Base-by-base conservation (phyloP, 139 green algal genomes). In the Zygnema cylindricum region DNA sequence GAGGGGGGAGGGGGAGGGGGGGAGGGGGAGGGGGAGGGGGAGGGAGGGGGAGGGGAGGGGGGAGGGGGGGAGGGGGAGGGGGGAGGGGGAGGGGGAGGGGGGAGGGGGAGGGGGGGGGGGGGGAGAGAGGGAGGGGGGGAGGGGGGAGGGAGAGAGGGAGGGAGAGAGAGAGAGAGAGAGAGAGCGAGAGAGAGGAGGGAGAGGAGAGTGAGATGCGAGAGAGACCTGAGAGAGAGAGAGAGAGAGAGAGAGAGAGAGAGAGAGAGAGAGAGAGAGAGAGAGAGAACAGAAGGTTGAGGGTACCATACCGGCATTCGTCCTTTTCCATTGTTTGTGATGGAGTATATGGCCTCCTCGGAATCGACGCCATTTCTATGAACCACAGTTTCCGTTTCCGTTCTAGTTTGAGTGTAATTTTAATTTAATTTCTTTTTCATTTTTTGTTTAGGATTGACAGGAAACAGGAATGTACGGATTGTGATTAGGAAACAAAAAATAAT, bases 221-320 rank as follows among this genome's bases (percentile, higher is more conserved):
- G n/a, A n/a, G n/a, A n/a, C n/a, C n/a, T n/a, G n/a, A n/a, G n/a
- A n/a, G n/a, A n/a, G 25, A 82, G 43, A 49, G 75, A 49, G 43
- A 2, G 1, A 49, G 11, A n/a, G 2, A n/a, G 75, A n/a, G 1
- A 49, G 2, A 16, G 30, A 49, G 11, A n/a, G 1, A 40, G 30
- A 25, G 11, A 40, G 11, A 36, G 49, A 69, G 2, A 54, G 76
- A 25, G 71, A 83, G 7, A 79, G 11, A 79, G 42, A 54, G 16
- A 7, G 42, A 25, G 7, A 79, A 79, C 42, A 11, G 36, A 3
- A 81, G 1, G 1, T n/a, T 23, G 73, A 81, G 73, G 73, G 73
- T 22, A 43, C 25, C 25, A 30, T 21, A 83, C 76, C n/a, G 76
- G 76, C 76, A 83, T 83, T 32, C 76, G 76, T 25, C 76, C 76